A percentile compares a stretch with the other conserved stretches of the same genome.
These are phyloP conservation scores for Alternaria sp. DNA, from an alignment of 2,329 filamentous ascomycete species.

Conservation along the genomic window DNA sequence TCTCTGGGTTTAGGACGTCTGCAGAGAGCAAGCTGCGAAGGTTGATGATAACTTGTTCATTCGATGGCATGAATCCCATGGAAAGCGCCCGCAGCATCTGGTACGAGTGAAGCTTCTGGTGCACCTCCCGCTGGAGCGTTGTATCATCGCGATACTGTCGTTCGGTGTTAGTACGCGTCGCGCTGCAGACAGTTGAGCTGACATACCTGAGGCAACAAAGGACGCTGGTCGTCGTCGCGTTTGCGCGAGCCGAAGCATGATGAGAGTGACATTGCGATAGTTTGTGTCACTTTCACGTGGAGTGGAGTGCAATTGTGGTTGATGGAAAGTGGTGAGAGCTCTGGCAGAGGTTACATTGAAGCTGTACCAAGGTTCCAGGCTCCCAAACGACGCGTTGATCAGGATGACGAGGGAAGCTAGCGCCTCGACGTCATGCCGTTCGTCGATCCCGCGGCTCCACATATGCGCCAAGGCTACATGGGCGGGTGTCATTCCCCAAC, in stretches of 20 bases:
- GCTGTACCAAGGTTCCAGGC: conserved; percentile 5
- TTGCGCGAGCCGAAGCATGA: conserved; percentile 70
- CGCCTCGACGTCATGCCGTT: conserved; percentile 14
- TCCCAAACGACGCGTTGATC: conserved; percentile 4
- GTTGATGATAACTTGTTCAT: conserved; percentile 80
- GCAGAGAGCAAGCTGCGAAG: conserved; percentile 79
- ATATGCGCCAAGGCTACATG: conserved; percentile 8
- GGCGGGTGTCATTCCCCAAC: not conserved
- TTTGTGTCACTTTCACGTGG: not conserved
- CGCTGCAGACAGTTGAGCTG: not conserved
- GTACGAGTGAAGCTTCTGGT: conserved; percentile 91
- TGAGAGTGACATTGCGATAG: conserved; percentile 54
- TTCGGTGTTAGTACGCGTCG: not conserved
- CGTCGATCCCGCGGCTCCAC: conserved; percentile 13
- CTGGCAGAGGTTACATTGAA: conserved; percentile 1
- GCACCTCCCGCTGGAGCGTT: conserved; percentile 69
- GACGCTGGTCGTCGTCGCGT: conserved; percentile 67
- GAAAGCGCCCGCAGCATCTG: conserved; percentile 85
- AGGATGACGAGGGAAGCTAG: conserved; percentile 15
- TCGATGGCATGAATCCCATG: conserved; percentile 91
- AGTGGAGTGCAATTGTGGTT: conserved; percentile 4
- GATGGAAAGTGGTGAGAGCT: not conserved
- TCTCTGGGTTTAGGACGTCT: conserved; percentile 77
- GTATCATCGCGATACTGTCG: conserved; percentile 77
- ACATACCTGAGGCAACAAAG: conserved; percentile 71